Conservation (phyloP, 768 basidiomycete genomes). For the Tylopilus intermedius region DNA sequence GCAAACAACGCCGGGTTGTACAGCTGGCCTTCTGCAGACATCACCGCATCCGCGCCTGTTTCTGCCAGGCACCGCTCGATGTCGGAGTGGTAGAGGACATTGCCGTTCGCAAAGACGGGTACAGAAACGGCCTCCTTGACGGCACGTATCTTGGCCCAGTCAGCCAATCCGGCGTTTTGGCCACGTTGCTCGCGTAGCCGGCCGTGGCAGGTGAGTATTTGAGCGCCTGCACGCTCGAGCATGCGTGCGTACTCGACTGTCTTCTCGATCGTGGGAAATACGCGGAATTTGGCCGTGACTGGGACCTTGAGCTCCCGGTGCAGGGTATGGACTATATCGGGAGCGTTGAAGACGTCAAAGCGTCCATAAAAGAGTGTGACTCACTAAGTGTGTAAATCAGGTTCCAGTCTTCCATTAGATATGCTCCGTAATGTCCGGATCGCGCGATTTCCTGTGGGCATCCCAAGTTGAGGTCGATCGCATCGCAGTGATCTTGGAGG, state of each 20-base stretch:
- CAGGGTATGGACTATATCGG: constrained; percentile 67
- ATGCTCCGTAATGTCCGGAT: constrained; percentile 82
- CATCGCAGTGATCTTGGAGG: constrained; percentile 81
- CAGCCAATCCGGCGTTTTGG: constrained; percentile 77
- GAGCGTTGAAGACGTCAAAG: not conserved
- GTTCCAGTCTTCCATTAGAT: constrained; percentile 94
- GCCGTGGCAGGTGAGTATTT: constrained; percentile 92
- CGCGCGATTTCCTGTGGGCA: constrained; percentile 95
- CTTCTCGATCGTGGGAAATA: constrained; percentile 79
- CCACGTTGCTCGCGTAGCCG: constrained; percentile 89
- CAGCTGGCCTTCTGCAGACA: constrained; percentile 92
- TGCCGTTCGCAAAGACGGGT: constrained; percentile 96
- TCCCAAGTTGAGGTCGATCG: constrained; percentile 89
- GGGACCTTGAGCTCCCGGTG: constrained; percentile 84
- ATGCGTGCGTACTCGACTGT: constrained; percentile 94
- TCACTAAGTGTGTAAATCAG: constrained; percentile 74
- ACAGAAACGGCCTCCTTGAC: constrained; percentile 88
- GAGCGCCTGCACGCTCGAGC: constrained; percentile 92
- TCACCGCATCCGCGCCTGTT: constrained; percentile 89
- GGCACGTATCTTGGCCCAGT: constrained; percentile 84
- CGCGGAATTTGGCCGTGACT: constrained; percentile 93
- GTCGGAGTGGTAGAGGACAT: constrained; percentile 85
- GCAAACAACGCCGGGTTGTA: constrained; percentile 86
- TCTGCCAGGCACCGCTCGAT: constrained; percentile 70
- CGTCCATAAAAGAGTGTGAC: constrained; percentile 18